Conservation (phyloP, 2,329 filamentous ascomycete species). For the Tolypocladium inflatum region DNA sequence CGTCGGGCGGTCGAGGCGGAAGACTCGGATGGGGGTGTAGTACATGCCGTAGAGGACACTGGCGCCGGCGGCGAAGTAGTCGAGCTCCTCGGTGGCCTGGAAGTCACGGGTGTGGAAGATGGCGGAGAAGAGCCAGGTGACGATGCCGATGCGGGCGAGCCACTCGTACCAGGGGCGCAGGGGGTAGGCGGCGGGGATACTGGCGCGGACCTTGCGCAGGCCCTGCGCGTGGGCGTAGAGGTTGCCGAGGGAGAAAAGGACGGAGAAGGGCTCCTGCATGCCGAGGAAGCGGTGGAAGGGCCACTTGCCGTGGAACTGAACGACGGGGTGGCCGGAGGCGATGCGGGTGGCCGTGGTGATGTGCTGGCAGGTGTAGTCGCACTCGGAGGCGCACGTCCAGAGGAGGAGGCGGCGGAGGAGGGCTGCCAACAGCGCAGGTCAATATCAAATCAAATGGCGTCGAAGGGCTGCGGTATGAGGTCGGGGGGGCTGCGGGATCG, state of each 20-base stretch:
- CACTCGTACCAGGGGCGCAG: constrained; percentile 71
- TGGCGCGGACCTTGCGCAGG: constrained; percentile 57
- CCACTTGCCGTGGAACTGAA: constrained; percentile 99
- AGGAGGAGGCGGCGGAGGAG: constrained; percentile 76
- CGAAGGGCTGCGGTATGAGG: neutral
- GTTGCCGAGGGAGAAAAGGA: constrained; percentile 90
- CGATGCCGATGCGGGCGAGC: constrained; percentile 73
- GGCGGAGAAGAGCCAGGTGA: constrained; percentile 80
- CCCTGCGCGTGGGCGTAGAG: constrained; percentile 76
- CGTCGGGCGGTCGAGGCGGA: constrained; percentile 60
- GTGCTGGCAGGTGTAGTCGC: constrained; percentile 97
- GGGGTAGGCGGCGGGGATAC: constrained; percentile 63
- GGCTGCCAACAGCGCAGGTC: constrained; percentile 39
- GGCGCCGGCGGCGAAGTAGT: constrained; percentile 91
- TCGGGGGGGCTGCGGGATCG: constrained; percentile 1
- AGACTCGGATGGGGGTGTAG: constrained; percentile 72
- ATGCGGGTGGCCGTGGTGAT: constrained; percentile 70
- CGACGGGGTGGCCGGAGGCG: constrained; percentile 54
- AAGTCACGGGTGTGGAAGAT: constrained; percentile 92
- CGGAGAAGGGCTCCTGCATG: constrained; percentile 89
- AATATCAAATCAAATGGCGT: neutral
- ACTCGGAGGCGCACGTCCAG: constrained; percentile 89
- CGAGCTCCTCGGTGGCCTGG: constrained; percentile 75
- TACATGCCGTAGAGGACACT: constrained; percentile 87
- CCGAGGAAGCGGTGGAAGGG: constrained; percentile 85